Evolutionary conservation across 208 protist species (phyloP), one percentile per base, ranked within the genome.

Genomic region (Crithidia sp.): DNA sequence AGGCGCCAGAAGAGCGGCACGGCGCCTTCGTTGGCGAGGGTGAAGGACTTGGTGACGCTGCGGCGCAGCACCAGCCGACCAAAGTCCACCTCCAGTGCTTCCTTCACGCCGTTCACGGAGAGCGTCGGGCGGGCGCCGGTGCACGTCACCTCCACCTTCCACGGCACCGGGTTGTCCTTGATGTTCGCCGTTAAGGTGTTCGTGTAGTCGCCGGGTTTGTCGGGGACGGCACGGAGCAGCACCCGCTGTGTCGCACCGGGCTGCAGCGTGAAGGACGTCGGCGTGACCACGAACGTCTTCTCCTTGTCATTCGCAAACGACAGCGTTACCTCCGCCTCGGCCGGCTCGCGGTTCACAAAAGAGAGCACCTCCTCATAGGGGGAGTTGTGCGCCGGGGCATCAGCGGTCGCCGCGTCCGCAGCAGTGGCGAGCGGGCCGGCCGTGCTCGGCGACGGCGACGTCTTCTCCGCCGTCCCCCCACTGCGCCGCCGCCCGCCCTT

Each of bases 131-230:
- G 82, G 6, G 86, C 85, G 47, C 97, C 97, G 19, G 88, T 87
- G 78, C 90, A 97, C 10, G 53, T 76, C 53, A 99, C 74, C 49
- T 91, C 73, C 67, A 97, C 92, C 58, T 69, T 76, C 83, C 95
- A 95, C 52, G 96, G 96, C 58, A 85, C 77, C 19, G 97, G 97
- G 74, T 98, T 98, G 76, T 98, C 90, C 73, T 89, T 91, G 56
- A 99, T 85, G 50, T 79, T 88, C 36, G 90, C 95, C 50, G 98
- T 74, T 37, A 99, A 81, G 9, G 52, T 82, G 70, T 98, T 95
- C 5, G 67, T 80, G 41, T 95, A 82, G 61, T 92, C 84, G 19
- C 97, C 97, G 19, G 88, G 77, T 28, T 62, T 73, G n/a, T 97
- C 90, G 13, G 97, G 96, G 43, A 65, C 74, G 19, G 96, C 97